Evolutionary conservation across 2,329 filamentous ascomycete species (phyloP).

Genomic region (Orbilia ellipsospora): DNA sequence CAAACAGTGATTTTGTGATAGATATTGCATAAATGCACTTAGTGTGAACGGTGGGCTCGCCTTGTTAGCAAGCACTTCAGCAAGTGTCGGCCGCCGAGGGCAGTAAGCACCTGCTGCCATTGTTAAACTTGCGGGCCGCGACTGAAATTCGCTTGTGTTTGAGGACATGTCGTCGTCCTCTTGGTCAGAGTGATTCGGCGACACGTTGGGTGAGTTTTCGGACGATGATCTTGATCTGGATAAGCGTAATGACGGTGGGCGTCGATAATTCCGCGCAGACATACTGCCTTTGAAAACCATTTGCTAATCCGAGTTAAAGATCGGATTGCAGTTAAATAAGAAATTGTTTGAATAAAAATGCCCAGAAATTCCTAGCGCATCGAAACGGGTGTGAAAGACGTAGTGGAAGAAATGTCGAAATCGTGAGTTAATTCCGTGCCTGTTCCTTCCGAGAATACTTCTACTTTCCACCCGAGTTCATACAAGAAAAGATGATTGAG

Average conservation of each 20-base stretch:
- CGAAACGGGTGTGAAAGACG: slow-evolving; percentile 14
- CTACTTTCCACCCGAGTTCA: too few relatives aligned
- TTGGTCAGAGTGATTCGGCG: slow-evolving; percentile 57
- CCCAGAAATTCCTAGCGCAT: slow-evolving; percentile 45
- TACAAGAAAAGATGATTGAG: too few relatives aligned
- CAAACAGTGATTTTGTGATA: slow-evolving; percentile 95
- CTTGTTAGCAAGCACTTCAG: slow-evolving; percentile 87
- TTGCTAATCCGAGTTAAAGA: slow-evolving; percentile 46
- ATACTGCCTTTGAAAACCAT: slow-evolving; percentile 57
- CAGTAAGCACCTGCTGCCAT: slow-evolving; percentile 66
- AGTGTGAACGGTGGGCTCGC: slow-evolving; percentile 90
- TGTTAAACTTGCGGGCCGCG: slow-evolving; percentile 55
- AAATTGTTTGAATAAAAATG: slow-evolving; percentile 26
- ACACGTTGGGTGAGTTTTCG: slow-evolving; percentile 57
- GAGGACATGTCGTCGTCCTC: slow-evolving; percentile 59
- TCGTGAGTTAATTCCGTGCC: too few relatives aligned
- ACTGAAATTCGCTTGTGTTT: slow-evolving; percentile 55
- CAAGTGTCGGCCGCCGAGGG: slow-evolving; percentile 76
- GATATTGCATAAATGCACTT: slow-evolving; percentile 92
- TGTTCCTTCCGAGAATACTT: too few relatives aligned
- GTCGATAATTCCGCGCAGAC: slow-evolving; percentile 58
- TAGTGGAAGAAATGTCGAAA: too few relatives aligned
- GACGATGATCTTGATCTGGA: slow-evolving; percentile 57
- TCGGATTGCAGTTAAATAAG: slow-evolving; percentile 35
- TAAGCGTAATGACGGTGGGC: slow-evolving; percentile 59